Evolutionary conservation across 2,329 filamentous ascomycete genomes (phyloP).

Genomic region (Didymella segeticola): DNA sequence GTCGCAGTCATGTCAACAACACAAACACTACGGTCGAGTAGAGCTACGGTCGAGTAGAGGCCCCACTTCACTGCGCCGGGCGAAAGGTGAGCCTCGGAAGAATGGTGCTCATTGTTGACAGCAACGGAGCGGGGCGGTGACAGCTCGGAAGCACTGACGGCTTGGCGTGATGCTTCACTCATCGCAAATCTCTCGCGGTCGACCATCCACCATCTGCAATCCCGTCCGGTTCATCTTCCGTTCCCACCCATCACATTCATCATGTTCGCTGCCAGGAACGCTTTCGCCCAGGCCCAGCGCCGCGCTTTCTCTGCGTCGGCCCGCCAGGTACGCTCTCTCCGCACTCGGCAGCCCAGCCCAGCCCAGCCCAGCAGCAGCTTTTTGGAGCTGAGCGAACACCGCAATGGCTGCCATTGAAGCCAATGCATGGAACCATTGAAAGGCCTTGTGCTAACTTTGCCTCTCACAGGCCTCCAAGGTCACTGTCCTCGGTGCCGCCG

Average conservation of each 20-base stretch:
- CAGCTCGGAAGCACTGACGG: slow-evolving; percentile 11
- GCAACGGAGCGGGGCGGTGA: slow-evolving; percentile 1
- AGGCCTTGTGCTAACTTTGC: slow-evolving; percentile 32
- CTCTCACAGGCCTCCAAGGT: slow-evolving; percentile 86
- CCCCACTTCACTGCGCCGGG: no score
- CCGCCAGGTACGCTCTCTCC: slow-evolving; percentile 54
- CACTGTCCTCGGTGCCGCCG: slow-evolving; percentile 92
- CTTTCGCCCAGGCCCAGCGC: slow-evolving; percentile 59
- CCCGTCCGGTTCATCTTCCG: slow-evolving; percentile 36
- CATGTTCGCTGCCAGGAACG: slow-evolving; percentile 73
- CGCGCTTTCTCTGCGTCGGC: slow-evolving; percentile 61
- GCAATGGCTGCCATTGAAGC: slow-evolving; percentile 19
- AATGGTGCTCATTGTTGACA: slow-evolving; percentile 6
- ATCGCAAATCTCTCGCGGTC: slow-evolving; percentile 33
- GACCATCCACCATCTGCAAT: slow-evolving; percentile 26
- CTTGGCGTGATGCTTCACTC: slow-evolving; percentile 16
- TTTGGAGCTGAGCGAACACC: slow-evolving; percentile 19
- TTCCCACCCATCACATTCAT: slow-evolving; percentile 29
- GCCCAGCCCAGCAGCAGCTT: no score
- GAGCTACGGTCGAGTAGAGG: no score
- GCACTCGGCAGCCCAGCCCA: no score
- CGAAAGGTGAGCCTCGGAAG: slow-evolving; percentile 1
- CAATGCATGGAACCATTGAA: neutral
- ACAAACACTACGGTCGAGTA: no score
- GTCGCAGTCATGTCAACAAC: no score